Conservation (phyloP, 345 rosid genomes). For the Kernera saxatilis region DNA sequence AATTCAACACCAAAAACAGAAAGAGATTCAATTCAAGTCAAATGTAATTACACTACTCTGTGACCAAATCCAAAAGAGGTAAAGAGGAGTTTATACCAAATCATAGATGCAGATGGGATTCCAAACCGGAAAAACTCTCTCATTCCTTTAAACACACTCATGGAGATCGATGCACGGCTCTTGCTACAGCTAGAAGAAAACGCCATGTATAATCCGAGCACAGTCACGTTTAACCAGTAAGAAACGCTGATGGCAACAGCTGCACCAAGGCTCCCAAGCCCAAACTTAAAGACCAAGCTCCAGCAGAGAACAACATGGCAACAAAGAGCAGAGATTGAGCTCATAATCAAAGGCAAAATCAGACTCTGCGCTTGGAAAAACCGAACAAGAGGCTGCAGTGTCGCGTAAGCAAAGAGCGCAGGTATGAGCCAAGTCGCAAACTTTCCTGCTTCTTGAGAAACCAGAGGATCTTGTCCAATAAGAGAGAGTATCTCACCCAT, state of each 20-base stretch:
- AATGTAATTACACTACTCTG: neutral
- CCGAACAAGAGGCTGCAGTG: conserved; percentile 51
- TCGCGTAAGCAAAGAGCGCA: conserved; percentile 51
- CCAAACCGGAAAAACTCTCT: conserved; percentile 61
- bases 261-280: conserved; percentile 43
- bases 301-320: conserved; percentile 51
- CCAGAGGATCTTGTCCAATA: conserved; percentile 56
- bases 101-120: conserved; percentile 62
- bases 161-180: conserved; percentile 38
- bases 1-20: conserved; percentile 9
- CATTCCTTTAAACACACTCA: conserved; percentile 44
- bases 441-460: conserved; percentile 52
- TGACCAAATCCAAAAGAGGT: neutral
- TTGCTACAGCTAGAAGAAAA: conserved; percentile 45
- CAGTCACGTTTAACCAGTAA: conserved; percentile 46
- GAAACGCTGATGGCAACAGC: conserved; percentile 46
- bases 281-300: conserved; percentile 49
- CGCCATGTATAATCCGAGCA: conserved; percentile 45
- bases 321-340: conserved; percentile 39
- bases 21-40: neutral
- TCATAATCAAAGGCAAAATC: conserved; percentile 49
- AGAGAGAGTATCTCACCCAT: conserved; percentile 47
- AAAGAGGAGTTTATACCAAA: conserved; percentile 41
- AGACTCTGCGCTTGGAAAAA: conserved; percentile 55
- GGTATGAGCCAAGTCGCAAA: conserved; percentile 55